Base-by-base conservation (phyloP, 2,329 filamentous ascomycete genomes). In the Orbilia ellipsospora region DNA sequence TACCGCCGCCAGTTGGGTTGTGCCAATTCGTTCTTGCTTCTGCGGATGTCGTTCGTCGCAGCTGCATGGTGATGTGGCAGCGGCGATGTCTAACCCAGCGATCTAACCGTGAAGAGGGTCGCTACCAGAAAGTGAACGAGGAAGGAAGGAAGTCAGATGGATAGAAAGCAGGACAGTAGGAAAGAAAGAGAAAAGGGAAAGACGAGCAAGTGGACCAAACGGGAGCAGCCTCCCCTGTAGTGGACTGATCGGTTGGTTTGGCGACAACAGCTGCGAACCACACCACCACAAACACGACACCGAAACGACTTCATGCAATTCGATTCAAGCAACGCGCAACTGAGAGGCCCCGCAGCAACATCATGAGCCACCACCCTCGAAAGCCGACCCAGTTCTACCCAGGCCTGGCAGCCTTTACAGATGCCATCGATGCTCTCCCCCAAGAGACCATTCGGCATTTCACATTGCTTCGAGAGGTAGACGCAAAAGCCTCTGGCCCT, bases 391-490 rank as follows among this genome's bases (percentile, higher is more conserved):
- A 79, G 57, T 89, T 91, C 82, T 90, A 88, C 79, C 89, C 89
- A 73, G 89, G 88, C 23, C 86, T 91, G 77, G 88, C 87, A 48
- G 89, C 89, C 81, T 98, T 99, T 82, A 92, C 94, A 77, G 94
- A 98, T 82, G 90, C 93, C 77, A 93, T 98, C 81, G 90, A 93
- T 61, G 94, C 94, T 45, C 88, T 99, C 26, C 95, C 95, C 3
- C 94, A 94, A 82, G 95, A 99, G 84, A 92, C 97, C 60, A 93
- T 97, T 79, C 90, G 93, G 81, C 94, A 99, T 83, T 97, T 97
- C 80, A 97, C 94, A 40, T 87, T 98, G 68, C 86, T 99, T 79
- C 97, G 97, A 82, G 95, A 99, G 84, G 95, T 98, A 56, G 95
- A 99, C 84, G 94, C 94, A 77, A 99, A 99, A 84, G 92, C 96